phyloP scores from a whole-genome alignment of 2,329 filamentous ascomycete species.

The Penicillium sp. region DNA sequence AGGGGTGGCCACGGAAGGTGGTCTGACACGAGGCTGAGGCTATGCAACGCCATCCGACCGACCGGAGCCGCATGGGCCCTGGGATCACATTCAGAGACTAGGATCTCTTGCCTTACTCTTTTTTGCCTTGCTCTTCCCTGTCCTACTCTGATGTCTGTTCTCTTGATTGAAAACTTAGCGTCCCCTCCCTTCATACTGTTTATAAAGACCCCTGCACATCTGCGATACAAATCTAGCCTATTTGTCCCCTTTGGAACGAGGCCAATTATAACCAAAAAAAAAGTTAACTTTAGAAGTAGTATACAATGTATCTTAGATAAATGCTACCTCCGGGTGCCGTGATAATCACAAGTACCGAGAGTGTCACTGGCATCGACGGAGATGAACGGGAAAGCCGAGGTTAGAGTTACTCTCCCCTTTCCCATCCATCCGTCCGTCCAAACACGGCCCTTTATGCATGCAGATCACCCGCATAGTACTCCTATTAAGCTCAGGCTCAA shows the following conservation, averaged over 20 bases:
- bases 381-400: neutral
- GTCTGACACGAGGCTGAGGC: neutral
- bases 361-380: neutral
- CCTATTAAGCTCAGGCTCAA: neutral
- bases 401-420: neutral
- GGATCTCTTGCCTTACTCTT: neutral
- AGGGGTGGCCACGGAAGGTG: neutral
- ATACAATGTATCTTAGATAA: neutral
- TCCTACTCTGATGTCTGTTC: constrained; percentile 7
- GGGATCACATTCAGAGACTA: neutral
- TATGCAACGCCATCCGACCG: constrained; percentile 4
- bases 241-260: neutral
- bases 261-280: neutral
- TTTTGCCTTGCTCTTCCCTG: neutral
- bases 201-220: constrained; percentile 18
- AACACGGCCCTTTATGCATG: neutral
- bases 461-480: neutral
- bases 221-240: constrained; percentile 9
- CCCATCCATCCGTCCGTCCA: neutral
- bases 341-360: neutral
- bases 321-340: neutral
- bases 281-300: too few relatives aligned
- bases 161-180: constrained; percentile 21
- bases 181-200: constrained; percentile 15
- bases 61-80: neutral